These are phyloP conservation scores for Grammothele lineata DNA, from an alignment of 768 basidiomycete genomes.

Conservation along the genomic window DNA sequence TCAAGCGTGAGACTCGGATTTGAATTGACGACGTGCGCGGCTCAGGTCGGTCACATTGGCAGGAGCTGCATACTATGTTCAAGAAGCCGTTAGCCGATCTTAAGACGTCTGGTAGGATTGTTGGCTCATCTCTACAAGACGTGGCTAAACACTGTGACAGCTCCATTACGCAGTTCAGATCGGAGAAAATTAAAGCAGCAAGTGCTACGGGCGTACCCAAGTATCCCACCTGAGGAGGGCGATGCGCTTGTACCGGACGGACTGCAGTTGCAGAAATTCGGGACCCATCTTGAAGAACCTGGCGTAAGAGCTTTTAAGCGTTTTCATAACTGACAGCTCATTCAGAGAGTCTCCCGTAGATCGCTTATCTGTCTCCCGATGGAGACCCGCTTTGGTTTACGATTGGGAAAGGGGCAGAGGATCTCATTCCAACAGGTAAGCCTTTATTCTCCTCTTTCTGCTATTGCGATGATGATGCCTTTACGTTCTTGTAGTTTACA, in stretches of 20 bases:
- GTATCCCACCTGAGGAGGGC: slow-evolving; percentile 50
- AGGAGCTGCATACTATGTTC: too few relatives aligned
- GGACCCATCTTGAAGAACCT: slow-evolving; percentile 56
- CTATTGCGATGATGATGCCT: neutral
- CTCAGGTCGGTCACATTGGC: too few relatives aligned
- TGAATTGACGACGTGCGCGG: too few relatives aligned
- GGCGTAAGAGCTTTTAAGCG: slow-evolving; percentile 56
- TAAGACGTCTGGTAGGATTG: slow-evolving; percentile 63
- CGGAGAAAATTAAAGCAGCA: slow-evolving; percentile 66
- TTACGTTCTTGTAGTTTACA: slow-evolving; percentile 46
- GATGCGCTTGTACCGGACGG: slow-evolving; percentile 74
- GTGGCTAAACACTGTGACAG: slow-evolving; percentile 20
- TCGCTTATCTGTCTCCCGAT: slow-evolving; percentile 56
- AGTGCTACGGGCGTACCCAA: slow-evolving; percentile 41
- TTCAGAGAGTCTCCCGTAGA: slow-evolving; percentile 34
- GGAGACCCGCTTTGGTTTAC: slow-evolving; percentile 81
- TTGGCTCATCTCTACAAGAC: neutral
- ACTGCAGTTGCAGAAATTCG: slow-evolving; percentile 62
- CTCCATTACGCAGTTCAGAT: slow-evolving; percentile 71
- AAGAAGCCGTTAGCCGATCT: slow-evolving; percentile 67
- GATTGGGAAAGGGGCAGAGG: slow-evolving; percentile 60
- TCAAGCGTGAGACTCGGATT: too few relatives aligned
- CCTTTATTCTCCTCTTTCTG: slow-evolving; percentile 1
- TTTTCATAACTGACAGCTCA: slow-evolving; percentile 2
- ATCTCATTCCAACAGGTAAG: slow-evolving; percentile 66